phyloP scores from a whole-genome alignment of 2,329 filamentous ascomycete genomes.

The Aspergillus sp. region DNA sequence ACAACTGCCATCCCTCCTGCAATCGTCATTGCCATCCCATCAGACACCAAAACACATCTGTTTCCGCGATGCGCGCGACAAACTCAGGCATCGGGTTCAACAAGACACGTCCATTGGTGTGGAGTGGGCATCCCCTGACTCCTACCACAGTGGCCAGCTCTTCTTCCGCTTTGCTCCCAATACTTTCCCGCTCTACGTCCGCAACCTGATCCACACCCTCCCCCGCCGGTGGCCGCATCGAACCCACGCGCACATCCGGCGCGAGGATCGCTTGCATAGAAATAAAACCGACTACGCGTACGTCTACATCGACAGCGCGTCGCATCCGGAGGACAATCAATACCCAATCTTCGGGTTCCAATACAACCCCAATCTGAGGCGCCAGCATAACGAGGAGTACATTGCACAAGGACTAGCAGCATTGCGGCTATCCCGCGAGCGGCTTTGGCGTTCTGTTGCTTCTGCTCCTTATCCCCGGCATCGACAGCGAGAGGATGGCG shows the following conservation, averaged over 20 bases:
- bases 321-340: background rate
- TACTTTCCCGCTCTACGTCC: background rate
- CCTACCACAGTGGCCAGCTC: background rate
- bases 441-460: background rate
- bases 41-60: background rate
- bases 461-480: too few relatives aligned
- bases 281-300: background rate
- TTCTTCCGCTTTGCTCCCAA: conserved; percentile 1
- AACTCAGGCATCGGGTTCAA: background rate
- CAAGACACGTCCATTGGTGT: background rate
- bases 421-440: background rate
- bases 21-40: background rate
- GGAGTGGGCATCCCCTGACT: background rate
- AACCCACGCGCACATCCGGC: background rate
- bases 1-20: too few relatives aligned
- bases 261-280: background rate
- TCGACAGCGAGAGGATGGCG: too few relatives aligned
- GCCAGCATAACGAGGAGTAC: background rate
- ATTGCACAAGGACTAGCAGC: background rate
- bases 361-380: background rate
- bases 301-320: background rate
- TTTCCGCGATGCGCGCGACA: background rate
- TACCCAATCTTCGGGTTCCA: background rate
- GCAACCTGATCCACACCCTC: conserved; percentile 1
- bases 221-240: background rate